Percentiles rank a stretch among this genome's conserved stretches.
phyloP scores from a whole-genome alignment of 495 filamentous ascomycete genomes.

The Chaetomium fimeti region DNA sequence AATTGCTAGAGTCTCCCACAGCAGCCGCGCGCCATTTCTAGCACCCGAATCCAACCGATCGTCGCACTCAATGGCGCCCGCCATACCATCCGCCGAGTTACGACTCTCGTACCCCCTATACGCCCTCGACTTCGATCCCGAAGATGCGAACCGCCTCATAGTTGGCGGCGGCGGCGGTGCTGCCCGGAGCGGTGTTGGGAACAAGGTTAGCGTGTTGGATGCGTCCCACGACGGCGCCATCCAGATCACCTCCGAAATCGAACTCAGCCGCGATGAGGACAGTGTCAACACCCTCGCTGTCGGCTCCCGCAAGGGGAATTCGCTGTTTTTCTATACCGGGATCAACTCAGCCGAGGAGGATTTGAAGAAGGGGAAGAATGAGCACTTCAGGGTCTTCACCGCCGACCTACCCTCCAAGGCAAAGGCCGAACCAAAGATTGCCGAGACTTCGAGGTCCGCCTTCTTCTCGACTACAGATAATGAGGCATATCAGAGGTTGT shows the following conservation, averaged over 20 bases:
- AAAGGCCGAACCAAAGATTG: slow-evolving; percentile 48
- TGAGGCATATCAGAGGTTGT: slow-evolving; percentile 75
- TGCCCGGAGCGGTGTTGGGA: slow-evolving; percentile 78
- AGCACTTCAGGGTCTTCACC: slow-evolving; percentile 80
- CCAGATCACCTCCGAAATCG: slow-evolving; percentile 66
- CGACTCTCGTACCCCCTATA: slow-evolving; percentile 81
- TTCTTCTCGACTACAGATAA: slow-evolving; percentile 61
- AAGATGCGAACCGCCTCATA: slow-evolving; percentile 68
- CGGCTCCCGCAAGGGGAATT: slow-evolving; percentile 54
- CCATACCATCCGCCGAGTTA: slow-evolving; percentile 31
- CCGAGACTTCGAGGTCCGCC: slow-evolving; percentile 56
- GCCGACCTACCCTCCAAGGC: slow-evolving; percentile 53
- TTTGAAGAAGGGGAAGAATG: slow-evolving; percentile 73
- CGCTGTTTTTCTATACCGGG: slow-evolving; percentile 70
- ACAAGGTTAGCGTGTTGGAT: slow-evolving; percentile 82
- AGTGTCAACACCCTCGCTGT: slow-evolving; percentile 80
- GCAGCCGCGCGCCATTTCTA: neutral
- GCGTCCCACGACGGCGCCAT: slow-evolving; percentile 60
- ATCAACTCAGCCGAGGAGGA: slow-evolving; percentile 79
- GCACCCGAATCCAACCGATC: neutral
- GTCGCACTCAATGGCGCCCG: slow-evolving; percentile 30
- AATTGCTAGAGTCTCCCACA: neutral
- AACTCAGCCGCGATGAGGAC: slow-evolving; percentile 85
- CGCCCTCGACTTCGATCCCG: slow-evolving; percentile 82
- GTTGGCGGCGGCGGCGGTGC: slow-evolving; percentile 93